phyloP scores from a whole-genome alignment of 208 protist species.

The Entamoeba invadens region DNA sequence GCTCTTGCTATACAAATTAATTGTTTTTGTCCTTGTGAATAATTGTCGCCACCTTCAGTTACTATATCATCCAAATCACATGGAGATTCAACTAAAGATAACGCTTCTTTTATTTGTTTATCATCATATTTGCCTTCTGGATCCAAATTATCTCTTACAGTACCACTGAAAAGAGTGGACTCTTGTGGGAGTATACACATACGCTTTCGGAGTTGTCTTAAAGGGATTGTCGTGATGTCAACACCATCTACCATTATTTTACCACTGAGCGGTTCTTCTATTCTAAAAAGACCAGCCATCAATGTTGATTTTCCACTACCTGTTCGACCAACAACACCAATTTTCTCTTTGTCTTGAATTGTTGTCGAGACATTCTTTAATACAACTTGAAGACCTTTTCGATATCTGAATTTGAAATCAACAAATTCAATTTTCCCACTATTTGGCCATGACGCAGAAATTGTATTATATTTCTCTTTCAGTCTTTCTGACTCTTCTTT shows the following conservation, averaged over 20 bases:
- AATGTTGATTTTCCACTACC: constrained; percentile 43
- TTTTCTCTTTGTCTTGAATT: constrained; percentile 27
- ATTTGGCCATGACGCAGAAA: not conserved
- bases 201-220: too few relatives aligned
- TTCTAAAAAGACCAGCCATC: constrained; percentile 30
- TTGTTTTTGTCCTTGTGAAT: constrained; percentile 27
- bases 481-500: constrained; percentile 1
- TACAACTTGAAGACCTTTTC: constrained; percentile 21
- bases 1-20: constrained; percentile 25
- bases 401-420: not conserved
- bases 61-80: not conserved
- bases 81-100: not conserved
- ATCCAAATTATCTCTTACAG: constrained; percentile 36
- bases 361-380: constrained; percentile 21
- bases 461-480: not conserved
- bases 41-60: not conserved
- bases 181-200: constrained; percentile 40
- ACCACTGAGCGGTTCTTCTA: constrained; percentile 24
- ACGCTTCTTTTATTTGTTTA: constrained; percentile 16
- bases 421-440: not conserved
- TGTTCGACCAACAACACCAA: constrained; percentile 43
- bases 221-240: constrained; percentile 16
- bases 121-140: constrained; percentile 15
- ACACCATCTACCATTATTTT: constrained; percentile 32
- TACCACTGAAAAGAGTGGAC: constrained; percentile 35